These are phyloP conservation scores for Exophiala bonariae DNA, from an alignment of 2,329 filamentous ascomycete species.

Conservation along the genomic window DNA sequence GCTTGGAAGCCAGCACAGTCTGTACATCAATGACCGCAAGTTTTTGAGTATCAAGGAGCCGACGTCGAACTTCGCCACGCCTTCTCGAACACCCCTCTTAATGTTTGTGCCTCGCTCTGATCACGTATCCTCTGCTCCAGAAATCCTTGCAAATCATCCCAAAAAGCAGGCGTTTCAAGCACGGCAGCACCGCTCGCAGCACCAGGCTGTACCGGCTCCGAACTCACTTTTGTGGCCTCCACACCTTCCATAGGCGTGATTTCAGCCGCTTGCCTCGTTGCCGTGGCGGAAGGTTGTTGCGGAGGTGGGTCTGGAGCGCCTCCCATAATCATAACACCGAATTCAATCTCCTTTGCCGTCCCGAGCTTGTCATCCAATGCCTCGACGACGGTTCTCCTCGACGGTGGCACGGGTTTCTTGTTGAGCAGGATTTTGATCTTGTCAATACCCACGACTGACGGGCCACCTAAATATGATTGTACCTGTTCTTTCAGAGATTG, in stretches of 20 bases:
- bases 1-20: too few relatives aligned
- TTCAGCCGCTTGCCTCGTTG: constrained; percentile 28
- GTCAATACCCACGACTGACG: constrained; percentile 46
- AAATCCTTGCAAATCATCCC: constrained; percentile 80
- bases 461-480: constrained; percentile 56
- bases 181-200: constrained; percentile 25
- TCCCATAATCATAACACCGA: constrained; percentile 85
- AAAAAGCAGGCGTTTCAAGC: constrained; percentile 74
- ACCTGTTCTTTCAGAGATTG: constrained; percentile 76
- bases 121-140: constrained; percentile 77
- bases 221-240: constrained; percentile 29
- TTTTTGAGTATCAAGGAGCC: constrained; percentile 13
- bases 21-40: too few relatives aligned
- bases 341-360: constrained; percentile 60
- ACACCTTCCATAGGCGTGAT: constrained; percentile 32
- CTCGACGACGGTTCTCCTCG: constrained; percentile 73
- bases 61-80: constrained; percentile 58
- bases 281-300: constrained; percentile 31
- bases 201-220: constrained; percentile 22
- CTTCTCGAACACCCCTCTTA: constrained; percentile 67
- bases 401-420: constrained; percentile 75
- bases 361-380: constrained; percentile 58
- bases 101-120: constrained; percentile 61
- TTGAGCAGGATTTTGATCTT: constrained; percentile 85
- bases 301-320: constrained; percentile 51